Percentiles rank a stretch among this genome's conserved stretches.
phyloP scores from a whole-genome alignment of 1,139 yeast genomes.

The Ogataea hybrid region DNA sequence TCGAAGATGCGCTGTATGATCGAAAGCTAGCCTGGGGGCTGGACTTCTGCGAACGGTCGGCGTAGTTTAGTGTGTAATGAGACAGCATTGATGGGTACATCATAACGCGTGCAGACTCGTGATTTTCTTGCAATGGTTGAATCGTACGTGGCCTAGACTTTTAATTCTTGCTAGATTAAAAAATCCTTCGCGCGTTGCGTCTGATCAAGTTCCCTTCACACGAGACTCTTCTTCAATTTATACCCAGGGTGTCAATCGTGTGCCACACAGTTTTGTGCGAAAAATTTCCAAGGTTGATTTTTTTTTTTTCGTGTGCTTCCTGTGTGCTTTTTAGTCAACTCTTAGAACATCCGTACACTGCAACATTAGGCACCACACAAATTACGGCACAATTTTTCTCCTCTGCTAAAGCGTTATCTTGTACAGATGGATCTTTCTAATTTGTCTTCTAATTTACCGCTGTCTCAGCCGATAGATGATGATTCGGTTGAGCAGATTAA shows the following conservation, averaged over 20 bases:
- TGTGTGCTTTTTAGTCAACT: no score
- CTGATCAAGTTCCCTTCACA: constrained; percentile 4
- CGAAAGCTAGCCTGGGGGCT: constrained; percentile 10
- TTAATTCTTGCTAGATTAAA: neutral
- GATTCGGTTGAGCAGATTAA: constrained; percentile 43
- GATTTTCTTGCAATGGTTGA: neutral
- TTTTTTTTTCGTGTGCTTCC: neutral
- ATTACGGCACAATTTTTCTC: constrained; percentile 4
- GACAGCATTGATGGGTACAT: constrained; percentile 12
- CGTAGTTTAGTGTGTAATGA: constrained; percentile 7
- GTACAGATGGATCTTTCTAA: constrained; percentile 54
- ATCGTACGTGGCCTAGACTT: neutral
- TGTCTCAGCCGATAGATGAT: constrained; percentile 44
- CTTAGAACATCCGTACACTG: neutral
- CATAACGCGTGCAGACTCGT: constrained; percentile 3
- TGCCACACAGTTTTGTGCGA: constrained; percentile 1
- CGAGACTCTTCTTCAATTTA: constrained; percentile 7
- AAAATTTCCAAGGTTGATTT: neutral
- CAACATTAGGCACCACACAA: neutral
- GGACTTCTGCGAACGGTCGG: constrained; percentile 5
- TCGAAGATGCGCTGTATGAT: constrained; percentile 9
- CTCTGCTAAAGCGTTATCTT: constrained; percentile 1
- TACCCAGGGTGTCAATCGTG: constrained; percentile 3
- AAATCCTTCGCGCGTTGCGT: constrained; percentile 1
- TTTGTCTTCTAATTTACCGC: constrained; percentile 49